A percentile compares a stretch with the other conserved stretches of the same genome.
Evolutionary conservation across 1,284 basidiomycete genomes (phyloP).

Genomic region (Trichosporon asahii): DNA sequence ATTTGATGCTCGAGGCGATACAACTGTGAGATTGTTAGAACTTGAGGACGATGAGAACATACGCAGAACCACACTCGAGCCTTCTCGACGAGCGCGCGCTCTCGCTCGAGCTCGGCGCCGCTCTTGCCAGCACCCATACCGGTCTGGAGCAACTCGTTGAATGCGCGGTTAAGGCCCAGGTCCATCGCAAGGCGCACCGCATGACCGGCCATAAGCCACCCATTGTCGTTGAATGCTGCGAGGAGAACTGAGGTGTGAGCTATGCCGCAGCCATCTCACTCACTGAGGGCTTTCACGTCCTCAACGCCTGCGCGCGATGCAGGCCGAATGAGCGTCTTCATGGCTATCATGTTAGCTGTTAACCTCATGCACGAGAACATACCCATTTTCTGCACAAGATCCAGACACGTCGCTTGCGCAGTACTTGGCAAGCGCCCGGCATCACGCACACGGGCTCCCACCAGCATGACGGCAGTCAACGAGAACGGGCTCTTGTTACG

Average conservation of each 20-base stretch:
- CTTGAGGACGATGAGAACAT: background rate
- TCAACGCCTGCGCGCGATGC: slow-evolving; percentile 63
- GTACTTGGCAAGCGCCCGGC: slow-evolving; percentile 58
- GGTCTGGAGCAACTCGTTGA: slow-evolving; percentile 67
- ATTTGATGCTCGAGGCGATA: slow-evolving; percentile 87
- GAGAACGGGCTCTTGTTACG: slow-evolving; percentile 23
- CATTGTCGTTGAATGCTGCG: slow-evolving; percentile 82
- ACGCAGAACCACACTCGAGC: slow-evolving; percentile 76
- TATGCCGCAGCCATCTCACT: slow-evolving; percentile 39
- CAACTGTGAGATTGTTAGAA: slow-evolving; percentile 45
- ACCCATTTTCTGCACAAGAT: slow-evolving; percentile 69
- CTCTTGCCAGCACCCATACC: slow-evolving; percentile 63
- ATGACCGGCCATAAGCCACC: slow-evolving; percentile 77
- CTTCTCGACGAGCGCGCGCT: slow-evolving; percentile 67
- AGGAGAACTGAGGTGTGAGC: slow-evolving; percentile 61
- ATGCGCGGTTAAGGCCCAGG: slow-evolving; percentile 76
- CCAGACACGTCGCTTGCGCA: slow-evolving; percentile 36
- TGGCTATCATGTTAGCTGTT: slow-evolving; percentile 52
- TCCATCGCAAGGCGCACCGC: slow-evolving; percentile 86
- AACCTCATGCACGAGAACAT: background rate
- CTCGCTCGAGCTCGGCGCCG: slow-evolving; percentile 57
- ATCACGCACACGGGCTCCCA: slow-evolving; percentile 74
- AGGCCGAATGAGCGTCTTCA: slow-evolving; percentile 72
- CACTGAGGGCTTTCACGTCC: slow-evolving; percentile 79
- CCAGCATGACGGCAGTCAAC: slow-evolving; percentile 73